Evolutionary conservation across 345 rosid species (phyloP).

Genomic region (Linum trigynum): DNA sequence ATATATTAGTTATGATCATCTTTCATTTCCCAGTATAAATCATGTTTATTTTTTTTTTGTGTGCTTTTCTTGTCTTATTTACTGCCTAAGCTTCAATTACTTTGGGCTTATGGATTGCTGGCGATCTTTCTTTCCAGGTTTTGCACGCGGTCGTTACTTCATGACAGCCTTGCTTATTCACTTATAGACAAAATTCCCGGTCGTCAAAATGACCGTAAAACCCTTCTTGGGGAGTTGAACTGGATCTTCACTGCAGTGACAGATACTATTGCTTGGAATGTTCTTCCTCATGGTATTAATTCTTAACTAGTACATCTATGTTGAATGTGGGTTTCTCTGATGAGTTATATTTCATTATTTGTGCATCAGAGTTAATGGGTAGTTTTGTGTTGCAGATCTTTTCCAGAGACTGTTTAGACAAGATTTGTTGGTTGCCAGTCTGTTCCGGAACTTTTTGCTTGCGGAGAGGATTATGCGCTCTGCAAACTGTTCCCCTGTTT

Average conservation of each 20-base stretch:
- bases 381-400: constrained; percentile 53
- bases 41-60: not conserved
- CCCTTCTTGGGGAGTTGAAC: constrained; percentile 92
- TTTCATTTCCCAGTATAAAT: not conserved
- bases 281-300: constrained; percentile 91
- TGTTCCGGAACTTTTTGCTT: constrained; percentile 90
- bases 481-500: constrained; percentile 97
- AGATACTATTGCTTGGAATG: constrained; percentile 99
- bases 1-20: not conserved
- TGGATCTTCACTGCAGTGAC: constrained; percentile 99
- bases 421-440: constrained; percentile 92
- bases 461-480: constrained; percentile 99
- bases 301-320: constrained; percentile 2
- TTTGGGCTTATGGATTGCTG: not conserved
- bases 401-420: constrained; percentile 94
- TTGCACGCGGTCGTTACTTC: constrained; percentile 78
- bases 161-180: constrained; percentile 67
- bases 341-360: constrained; percentile 6
- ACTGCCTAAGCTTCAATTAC: not conserved
- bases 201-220: constrained; percentile 95
- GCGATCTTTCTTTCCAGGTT: constrained; percentile 46
- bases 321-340: constrained; percentile 1
- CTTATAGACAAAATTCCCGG: constrained; percentile 98
- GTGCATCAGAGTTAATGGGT: constrained; percentile 6
- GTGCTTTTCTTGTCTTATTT: not conserved